phyloP scores from a whole-genome alignment of 2,329 filamentous ascomycete genomes.

The Acarospora socialis region DNA sequence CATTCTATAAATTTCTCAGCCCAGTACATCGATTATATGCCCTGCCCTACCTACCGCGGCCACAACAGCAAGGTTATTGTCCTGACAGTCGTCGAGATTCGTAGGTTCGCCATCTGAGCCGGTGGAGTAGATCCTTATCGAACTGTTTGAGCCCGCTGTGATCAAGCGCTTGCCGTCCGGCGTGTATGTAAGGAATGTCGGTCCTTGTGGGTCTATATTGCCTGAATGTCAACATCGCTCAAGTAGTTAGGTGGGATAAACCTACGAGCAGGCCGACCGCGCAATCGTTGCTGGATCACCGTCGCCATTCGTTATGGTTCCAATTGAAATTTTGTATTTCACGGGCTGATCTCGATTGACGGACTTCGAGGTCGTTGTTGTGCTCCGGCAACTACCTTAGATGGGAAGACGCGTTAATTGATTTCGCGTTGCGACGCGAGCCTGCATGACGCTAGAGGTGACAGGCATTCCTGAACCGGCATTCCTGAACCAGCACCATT shows the following conservation, averaged over 20 bases:
- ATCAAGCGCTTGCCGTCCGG: slow-evolving; percentile 75
- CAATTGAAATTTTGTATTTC: neutral
- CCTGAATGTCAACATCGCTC: neutral
- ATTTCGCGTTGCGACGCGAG: too few species aligned
- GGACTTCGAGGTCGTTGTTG: neutral
- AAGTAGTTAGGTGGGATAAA: neutral
- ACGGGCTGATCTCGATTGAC: neutral
- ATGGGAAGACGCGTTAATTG: slow-evolving; percentile 1
- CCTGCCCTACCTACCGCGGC: slow-evolving; percentile 39
- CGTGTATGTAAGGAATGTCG: slow-evolving; percentile 79
- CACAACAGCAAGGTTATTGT: slow-evolving; percentile 68
- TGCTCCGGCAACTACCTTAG: too few species aligned
- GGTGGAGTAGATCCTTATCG: slow-evolving; percentile 81
- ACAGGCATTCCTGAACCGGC: too few species aligned
- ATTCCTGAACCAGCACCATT: too few species aligned
- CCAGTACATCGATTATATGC: neutral
- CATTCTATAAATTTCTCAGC: slow-evolving; percentile 37
- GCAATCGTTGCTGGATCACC: slow-evolving; percentile 9
- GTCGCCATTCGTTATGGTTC: slow-evolving; percentile 6
- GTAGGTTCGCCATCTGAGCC: slow-evolving; percentile 83
- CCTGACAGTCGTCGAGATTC: slow-evolving; percentile 81
- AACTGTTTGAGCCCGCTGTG: slow-evolving; percentile 86
- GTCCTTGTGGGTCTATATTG: slow-evolving; percentile 59
- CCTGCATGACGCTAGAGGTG: too few species aligned
- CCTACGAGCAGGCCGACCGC: slow-evolving; percentile 14